Evolutionary conservation across 352 stramenopile species (phyloP).

Genomic region (Thraustochytrium striatum): DNA sequence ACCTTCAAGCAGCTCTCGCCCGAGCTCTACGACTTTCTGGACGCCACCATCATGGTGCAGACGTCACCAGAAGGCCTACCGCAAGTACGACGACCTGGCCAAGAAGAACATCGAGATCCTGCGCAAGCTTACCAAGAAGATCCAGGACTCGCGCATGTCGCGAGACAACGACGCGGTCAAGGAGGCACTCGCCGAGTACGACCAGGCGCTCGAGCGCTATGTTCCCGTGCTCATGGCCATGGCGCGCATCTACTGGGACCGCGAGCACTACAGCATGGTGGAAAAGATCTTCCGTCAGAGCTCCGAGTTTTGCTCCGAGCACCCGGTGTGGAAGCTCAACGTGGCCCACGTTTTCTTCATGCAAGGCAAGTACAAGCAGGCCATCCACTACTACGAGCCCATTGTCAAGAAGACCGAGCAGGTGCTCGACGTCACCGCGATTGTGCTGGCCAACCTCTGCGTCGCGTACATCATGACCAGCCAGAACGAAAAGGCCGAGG

Average conservation of each 20-base stretch:
- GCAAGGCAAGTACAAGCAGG: slow-evolving; percentile 68
- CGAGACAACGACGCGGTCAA: slow-evolving; percentile 88
- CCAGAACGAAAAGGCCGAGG: slow-evolving; percentile 90
- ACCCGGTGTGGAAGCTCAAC: slow-evolving; percentile 91
- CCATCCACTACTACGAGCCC: slow-evolving; percentile 84
- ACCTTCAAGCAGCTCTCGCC: slow-evolving; percentile 85
- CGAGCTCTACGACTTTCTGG: slow-evolving; percentile 91
- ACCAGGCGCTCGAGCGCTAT: slow-evolving; percentile 85
- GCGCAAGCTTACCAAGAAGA: slow-evolving; percentile 87
- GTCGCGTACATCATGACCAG: slow-evolving; percentile 95
- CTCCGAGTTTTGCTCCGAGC: slow-evolving; percentile 89
- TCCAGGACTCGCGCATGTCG: slow-evolving; percentile 80
- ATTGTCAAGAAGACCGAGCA: slow-evolving; percentile 70
- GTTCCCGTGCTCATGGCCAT: slow-evolving; percentile 95
- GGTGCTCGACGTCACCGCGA: slow-evolving; percentile 86
- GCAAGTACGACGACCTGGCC: slow-evolving; percentile 85
- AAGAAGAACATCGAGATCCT: slow-evolving; percentile 85
- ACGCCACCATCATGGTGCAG: slow-evolving; percentile 83
- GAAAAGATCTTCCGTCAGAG: slow-evolving; percentile 90
- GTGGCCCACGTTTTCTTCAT: slow-evolving; percentile 92
- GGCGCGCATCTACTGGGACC: slow-evolving; percentile 91
- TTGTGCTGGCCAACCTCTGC: slow-evolving; percentile 94
- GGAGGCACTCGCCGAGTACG: slow-evolving; percentile 81
- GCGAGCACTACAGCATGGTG: slow-evolving; percentile 89
- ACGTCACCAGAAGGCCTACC: slow-evolving; percentile 86